Evolutionary conservation across 306 rosid genomes (phyloP).

Genomic region (Dryas alaskensis): DNA sequence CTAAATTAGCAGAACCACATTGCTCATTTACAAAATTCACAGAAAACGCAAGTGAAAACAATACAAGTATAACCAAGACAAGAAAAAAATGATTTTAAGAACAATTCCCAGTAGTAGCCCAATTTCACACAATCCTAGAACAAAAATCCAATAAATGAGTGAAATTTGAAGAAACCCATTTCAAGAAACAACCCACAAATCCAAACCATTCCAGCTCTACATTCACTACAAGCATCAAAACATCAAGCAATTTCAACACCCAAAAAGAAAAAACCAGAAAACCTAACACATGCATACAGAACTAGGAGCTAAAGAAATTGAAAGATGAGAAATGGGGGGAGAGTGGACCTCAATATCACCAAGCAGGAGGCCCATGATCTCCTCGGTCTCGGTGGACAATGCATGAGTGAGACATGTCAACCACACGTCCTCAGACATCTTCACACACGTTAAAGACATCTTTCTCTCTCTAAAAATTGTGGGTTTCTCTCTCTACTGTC

Average conservation of each 20-base stretch:
- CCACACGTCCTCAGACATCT: constrained; percentile 94
- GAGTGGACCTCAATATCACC: constrained; percentile 81
- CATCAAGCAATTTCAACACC: constrained; percentile 20
- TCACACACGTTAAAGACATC: constrained; percentile 84
- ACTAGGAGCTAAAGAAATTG: not conserved
- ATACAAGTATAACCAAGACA: not conserved
- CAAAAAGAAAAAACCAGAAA: not conserved
- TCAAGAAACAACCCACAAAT: constrained; percentile 16
- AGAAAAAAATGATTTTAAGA: not conserved
- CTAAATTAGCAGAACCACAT: constrained; percentile 5
- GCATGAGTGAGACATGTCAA: constrained; percentile 90
- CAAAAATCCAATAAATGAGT: not conserved
- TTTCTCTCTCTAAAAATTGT: constrained; percentile 5
- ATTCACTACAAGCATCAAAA: not conserved
- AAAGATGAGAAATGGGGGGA: constrained; percentile 7
- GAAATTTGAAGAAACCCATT: constrained; percentile 14
- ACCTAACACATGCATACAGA: not conserved
- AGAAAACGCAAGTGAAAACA: not conserved
- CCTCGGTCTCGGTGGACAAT: constrained; percentile 96
- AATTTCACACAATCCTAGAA: constrained; percentile 5
- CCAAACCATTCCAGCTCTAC: constrained; percentile 8
- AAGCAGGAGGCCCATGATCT: constrained; percentile 97
- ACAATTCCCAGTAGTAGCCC: constrained; percentile 2
- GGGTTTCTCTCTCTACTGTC: not conserved
- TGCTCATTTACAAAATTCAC: not conserved